A percentile compares a stretch with the other conserved stretches of the same genome.
Evolutionary conservation across 257 asterid genomes (phyloP).

Genomic region (Rubia yunnanensis): DNA sequence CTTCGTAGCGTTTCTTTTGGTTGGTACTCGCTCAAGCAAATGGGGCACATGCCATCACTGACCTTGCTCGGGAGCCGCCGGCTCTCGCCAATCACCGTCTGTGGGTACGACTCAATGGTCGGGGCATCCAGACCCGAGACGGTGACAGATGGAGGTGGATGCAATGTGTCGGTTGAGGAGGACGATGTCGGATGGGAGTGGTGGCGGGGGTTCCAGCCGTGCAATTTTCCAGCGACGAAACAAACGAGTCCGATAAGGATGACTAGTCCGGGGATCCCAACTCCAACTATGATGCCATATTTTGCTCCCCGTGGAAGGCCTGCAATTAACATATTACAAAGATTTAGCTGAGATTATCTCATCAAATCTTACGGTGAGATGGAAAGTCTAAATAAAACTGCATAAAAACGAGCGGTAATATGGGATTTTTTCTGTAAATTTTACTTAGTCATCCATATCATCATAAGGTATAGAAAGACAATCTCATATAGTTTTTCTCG

Average conservation of each 20-base stretch:
- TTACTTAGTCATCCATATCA: too few species aligned
- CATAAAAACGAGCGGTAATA: too few species aligned
- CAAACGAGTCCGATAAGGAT: constrained; percentile 48
- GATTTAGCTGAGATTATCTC: too few species aligned
- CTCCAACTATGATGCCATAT: constrained; percentile 58
- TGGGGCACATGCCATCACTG: constrained; percentile 49
- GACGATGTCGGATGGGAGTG: not conserved
- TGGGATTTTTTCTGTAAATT: too few species aligned
- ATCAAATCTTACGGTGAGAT: too few species aligned
- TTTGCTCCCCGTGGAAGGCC: constrained; percentile 69
- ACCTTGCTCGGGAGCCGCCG: constrained; percentile 45
- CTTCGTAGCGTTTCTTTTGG: constrained; percentile 57
- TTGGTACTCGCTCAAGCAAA: constrained; percentile 61
- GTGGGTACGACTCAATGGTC: constrained; percentile 68
- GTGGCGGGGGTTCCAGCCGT: not conserved
- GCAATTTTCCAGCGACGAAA: constrained; percentile 30
- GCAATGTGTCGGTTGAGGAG: constrained; percentile 13
- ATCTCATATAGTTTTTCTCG: too few species aligned
- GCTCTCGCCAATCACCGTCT: constrained; percentile 60
- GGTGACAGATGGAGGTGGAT: constrained; percentile 20
- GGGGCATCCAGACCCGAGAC: constrained; percentile 45
- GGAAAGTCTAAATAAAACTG: too few species aligned
- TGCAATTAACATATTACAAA: constrained; percentile 3
- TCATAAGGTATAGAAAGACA: too few species aligned
- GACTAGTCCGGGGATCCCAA: constrained; percentile 58